Evolutionary conservation across 495 filamentous ascomycete species (phyloP).

Genomic region (Monascus purpureus): DNA sequence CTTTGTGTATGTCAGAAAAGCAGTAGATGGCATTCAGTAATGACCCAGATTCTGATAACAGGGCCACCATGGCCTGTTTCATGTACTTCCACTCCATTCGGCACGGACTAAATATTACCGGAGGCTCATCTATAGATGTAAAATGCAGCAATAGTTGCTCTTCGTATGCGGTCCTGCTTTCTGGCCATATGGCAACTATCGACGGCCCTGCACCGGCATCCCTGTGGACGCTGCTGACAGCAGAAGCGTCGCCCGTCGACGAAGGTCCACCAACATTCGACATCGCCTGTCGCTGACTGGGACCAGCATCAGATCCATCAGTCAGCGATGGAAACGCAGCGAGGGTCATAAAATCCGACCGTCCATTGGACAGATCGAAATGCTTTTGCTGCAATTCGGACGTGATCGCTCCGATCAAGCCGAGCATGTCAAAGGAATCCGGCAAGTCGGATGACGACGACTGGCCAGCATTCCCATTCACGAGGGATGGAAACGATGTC

Average conservation of each 20-base stretch:
- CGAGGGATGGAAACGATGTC: slow-evolving; percentile 4
- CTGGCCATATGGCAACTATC: slow-evolving; percentile 11
- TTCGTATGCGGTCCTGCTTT: slow-evolving; percentile 14
- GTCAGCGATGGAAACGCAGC: slow-evolving; percentile 1
- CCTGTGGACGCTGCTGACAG: slow-evolving; percentile 5
- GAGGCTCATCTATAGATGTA: slow-evolving; percentile 16
- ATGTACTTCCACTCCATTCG: slow-evolving; percentile 25
- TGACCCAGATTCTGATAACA: slow-evolving; percentile 13
- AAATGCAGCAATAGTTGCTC: slow-evolving; percentile 23
- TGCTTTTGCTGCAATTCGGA: slow-evolving; percentile 27
- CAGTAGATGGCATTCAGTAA: slow-evolving; percentile 23
- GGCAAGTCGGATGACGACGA: slow-evolving; percentile 7
- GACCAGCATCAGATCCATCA: slow-evolving; percentile 5
- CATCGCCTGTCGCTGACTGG: slow-evolving; percentile 3
- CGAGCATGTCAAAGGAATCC: slow-evolving; percentile 24
- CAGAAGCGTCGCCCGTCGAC: slow-evolving; percentile 6
- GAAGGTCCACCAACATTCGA: slow-evolving; percentile 9
- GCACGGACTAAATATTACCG: slow-evolving; percentile 22
- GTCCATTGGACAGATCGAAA: slow-evolving; percentile 18
- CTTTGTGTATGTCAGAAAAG: slow-evolving; percentile 22
- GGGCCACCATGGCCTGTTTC: slow-evolving; percentile 12
- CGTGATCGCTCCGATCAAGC: slow-evolving; percentile 26
- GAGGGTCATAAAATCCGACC: slow-evolving; percentile 5
- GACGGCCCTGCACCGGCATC: slow-evolving; percentile 5
- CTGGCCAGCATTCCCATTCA: slow-evolving; percentile 5